Percentiles rank a stretch among this genome's conserved stretches.
Conservation (phyloP, 208 protist species). For the Trypanosoma rangeli region DNA sequence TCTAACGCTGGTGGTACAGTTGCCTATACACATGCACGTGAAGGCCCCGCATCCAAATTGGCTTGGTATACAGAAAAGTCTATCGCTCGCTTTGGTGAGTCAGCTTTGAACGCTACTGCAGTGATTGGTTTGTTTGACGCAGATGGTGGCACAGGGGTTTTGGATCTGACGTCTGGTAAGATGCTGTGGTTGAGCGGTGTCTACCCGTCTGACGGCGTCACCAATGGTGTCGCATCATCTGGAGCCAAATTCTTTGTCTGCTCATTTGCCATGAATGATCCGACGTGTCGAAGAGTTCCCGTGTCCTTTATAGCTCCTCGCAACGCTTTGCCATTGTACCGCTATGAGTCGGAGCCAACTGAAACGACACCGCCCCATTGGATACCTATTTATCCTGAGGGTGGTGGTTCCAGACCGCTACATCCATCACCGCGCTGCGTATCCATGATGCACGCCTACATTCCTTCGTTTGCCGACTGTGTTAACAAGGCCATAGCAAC, state of each 20-base stretch:
- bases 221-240: background rate
- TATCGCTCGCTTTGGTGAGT: background rate
- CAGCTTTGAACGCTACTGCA: background rate
- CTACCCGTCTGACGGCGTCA: background rate
- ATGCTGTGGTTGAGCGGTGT: conserved; percentile 14
- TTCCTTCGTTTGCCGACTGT: conserved; percentile 19
- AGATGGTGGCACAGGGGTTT: background rate
- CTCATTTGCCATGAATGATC: background rate
- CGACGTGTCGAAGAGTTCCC: conserved; percentile 12
- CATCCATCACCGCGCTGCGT: conserved; percentile 10
- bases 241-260: conserved; percentile 5
- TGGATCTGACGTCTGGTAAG: conserved; percentile 8
- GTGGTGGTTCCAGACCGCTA: conserved; percentile 11
- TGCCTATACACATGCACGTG: conserved; percentile 2
- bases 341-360: conserved; percentile 15
- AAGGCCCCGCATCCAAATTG: background rate
- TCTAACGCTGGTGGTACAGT: background rate
- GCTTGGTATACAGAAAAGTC: conserved; percentile 9
- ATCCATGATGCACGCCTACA: conserved; percentile 5
- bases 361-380: conserved; percentile 12
- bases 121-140: conserved; percentile 9
- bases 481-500: background rate
- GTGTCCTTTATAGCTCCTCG: background rate
- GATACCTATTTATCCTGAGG: conserved; percentile 11
- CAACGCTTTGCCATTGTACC: background rate